Evolutionary conservation across 1,284 basidiomycete genomes (phyloP).

Genomic region (Xerocomus amazonicus): DNA sequence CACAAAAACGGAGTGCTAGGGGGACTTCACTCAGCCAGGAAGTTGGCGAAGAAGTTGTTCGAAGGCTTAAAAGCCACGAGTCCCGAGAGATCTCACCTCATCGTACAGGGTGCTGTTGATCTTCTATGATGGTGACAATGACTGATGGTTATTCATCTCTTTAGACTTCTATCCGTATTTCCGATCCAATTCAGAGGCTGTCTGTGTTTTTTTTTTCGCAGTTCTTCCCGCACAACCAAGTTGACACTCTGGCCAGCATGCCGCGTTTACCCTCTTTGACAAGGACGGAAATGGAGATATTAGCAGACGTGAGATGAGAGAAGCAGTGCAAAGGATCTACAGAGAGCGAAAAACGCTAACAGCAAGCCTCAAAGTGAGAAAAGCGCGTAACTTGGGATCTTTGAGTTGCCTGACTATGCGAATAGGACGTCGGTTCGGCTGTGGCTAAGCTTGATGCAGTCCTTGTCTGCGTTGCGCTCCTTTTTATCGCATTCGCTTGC

Average conservation of each 20-base stretch:
- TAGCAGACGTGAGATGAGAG: conserved; percentile 77
- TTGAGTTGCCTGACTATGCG: conserved; percentile 4
- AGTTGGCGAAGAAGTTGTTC: conserved; percentile 74
- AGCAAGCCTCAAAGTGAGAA: conserved; percentile 61
- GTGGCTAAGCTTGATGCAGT: conserved; percentile 76
- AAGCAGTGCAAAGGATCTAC: conserved; percentile 81
- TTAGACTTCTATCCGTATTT: conserved; percentile 78
- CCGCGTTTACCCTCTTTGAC: conserved; percentile 76
- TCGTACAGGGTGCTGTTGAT: conserved; percentile 55
- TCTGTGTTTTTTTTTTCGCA: conserved; percentile 33
- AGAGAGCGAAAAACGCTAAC: conserved; percentile 72
- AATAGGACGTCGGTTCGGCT: conserved; percentile 64
- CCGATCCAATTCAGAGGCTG: conserved; percentile 65
- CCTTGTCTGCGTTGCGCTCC: conserved; percentile 56
- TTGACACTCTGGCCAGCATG: conserved; percentile 41
- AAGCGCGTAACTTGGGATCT: background rate
- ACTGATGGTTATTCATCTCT: conserved; percentile 7
- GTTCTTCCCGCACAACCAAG: background rate
- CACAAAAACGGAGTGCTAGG: conserved; percentile 53
- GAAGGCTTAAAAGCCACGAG: conserved; percentile 58
- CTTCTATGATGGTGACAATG: background rate
- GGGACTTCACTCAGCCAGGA: conserved; percentile 65
- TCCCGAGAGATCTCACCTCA: conserved; percentile 55
- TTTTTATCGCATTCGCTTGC: conserved; percentile 69
- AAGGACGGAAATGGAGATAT: conserved; percentile 85